Evolutionary conservation across 2,329 filamentous ascomycete genomes (phyloP), one percentile per base, ranked within the genome.

Genomic region (Xylaria hypoxylon): DNA sequence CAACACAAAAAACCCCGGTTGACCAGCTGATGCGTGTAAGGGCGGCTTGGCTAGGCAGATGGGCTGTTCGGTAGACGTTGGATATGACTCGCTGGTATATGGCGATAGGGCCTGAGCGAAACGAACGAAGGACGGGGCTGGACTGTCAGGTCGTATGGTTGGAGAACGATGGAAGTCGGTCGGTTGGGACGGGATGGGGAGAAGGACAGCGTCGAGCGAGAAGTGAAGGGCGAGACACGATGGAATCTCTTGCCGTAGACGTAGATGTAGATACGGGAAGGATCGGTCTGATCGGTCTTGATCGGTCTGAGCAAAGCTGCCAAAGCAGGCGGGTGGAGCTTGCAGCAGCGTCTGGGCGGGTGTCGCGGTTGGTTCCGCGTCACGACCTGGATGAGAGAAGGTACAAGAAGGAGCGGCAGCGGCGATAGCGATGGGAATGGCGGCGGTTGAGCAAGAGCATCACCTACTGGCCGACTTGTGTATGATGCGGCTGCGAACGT

Each of bases 361-460:
- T 61, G 66, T 61, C 56, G 67, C 64, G 60, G 64, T 64, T 57
- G 59, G 59, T 65, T 64, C 67, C 61, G 57, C 50, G 60, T 52
- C 67, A 67, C 53, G 22, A 59, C 13, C 53, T 55, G n/a, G 38
- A 63, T 5, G 38, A 64, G 45, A 44, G 50, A 45, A 59, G 42
- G 58, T 31, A 40, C 53, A 53, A 47, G 24, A 47, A 58, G 28
- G 45, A 51, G 31, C n/a, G n/a, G 31, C 13, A 35, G 45, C n/a
- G 56, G 33, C 33, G 22, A 17, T 15, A 38, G n/a, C 64, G 42
- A 51, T 17, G 47, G 45, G 17, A 17, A 42, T n/a, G 45, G 24
- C 31, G 40, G 28, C 42, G 40, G 22, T 31, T 45, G 11, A 52
- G 35, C 61, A 58, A 51, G 51, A 52, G 51, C 59, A 53, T 38